Conservation (phyloP, 1,139 yeast species). For the Sugiyamaella neomexicana region DNA sequence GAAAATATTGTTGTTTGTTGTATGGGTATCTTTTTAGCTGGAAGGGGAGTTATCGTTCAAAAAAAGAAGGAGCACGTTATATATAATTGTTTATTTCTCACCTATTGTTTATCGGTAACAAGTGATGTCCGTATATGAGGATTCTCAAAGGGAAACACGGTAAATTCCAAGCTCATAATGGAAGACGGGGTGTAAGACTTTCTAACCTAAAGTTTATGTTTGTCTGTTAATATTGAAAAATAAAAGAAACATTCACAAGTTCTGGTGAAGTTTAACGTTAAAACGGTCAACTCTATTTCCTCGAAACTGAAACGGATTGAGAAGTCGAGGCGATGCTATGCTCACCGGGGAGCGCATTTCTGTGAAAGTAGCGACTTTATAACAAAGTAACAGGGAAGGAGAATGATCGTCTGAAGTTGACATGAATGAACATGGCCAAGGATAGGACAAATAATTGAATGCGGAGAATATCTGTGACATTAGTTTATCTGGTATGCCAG, state of each 20-base stretch:
- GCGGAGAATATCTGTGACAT: too few relatives aligned
- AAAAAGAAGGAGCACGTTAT: not conserved
- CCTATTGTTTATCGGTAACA: not conserved
- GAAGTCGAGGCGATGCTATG: not conserved
- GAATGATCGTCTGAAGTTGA: too few relatives aligned
- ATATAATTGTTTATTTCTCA: slow-evolving; percentile 1
- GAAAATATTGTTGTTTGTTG: not conserved
- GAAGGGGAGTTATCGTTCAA: not conserved
- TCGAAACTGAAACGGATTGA: not conserved
- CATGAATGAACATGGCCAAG: too few relatives aligned
- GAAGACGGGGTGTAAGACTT: slow-evolving; percentile 8
- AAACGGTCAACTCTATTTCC: slow-evolving; percentile 8
- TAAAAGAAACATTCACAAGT: slow-evolving; percentile 5
- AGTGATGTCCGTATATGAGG: slow-evolving; percentile 1
- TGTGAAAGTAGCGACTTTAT: not conserved
- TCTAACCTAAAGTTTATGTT: slow-evolving; percentile 3
- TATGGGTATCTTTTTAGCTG: not conserved
- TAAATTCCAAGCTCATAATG: slow-evolving; percentile 10
- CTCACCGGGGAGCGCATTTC: not conserved
- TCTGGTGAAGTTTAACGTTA: slow-evolving; percentile 11
- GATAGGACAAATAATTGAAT: too few relatives aligned
- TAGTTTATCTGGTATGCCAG: too few relatives aligned
- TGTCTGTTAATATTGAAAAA: not conserved
- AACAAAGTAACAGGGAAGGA: too few relatives aligned
- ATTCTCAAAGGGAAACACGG: slow-evolving; percentile 4